Base-by-base conservation (phyloP, 2,329 filamentous ascomycete genomes). In the Alternaria sp. region DNA sequence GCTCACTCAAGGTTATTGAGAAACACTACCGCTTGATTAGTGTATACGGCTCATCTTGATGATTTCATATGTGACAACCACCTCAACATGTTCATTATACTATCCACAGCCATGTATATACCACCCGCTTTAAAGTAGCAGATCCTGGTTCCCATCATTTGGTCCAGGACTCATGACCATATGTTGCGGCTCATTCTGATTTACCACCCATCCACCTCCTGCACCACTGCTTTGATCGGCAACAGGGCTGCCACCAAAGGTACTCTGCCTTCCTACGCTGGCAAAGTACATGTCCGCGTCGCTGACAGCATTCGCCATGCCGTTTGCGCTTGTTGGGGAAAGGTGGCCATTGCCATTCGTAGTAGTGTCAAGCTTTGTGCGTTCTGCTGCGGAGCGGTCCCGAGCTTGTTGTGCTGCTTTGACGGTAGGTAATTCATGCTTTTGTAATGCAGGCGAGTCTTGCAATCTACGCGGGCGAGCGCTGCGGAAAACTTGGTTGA, bases 401-500 rank as follows among this genome's bases (percentile, higher is more conserved):
- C 74, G 67, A 7, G 75, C 74, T 38, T 70, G 61, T 49, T 74
- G 65, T 5, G 76, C 75, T 9, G 86, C 85, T 59, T 83, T 80
- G 18, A 84, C 84, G 1, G 86, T 86, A 0, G 88, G 87, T 0
- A 92, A 79, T 16, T 84, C 82, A 56, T 91, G 86, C 64, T 88
- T 89, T 80, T 97, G 95, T 39, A 99, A 83, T 0, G 94, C 94
- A 0, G 94, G 94, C 3, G 90, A 94, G 54, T 96, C 92, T 56
- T 88, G 85, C 3, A 99, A 84, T 57, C 89, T 89, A 22, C 93
- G 87, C 1, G 92, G 91, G 14, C 95, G 87, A 12, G 95, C 94
- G 18, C 90, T 90, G 58, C 95, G 90, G 84, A 99, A 99, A 9
- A 99, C 95, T 54, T 95, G 94, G 77, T 98, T 93, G 6, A 99